Evolutionary conservation across 192 early-diverging fungal species (phyloP).

Genomic region (Kappamyces sp.): DNA sequence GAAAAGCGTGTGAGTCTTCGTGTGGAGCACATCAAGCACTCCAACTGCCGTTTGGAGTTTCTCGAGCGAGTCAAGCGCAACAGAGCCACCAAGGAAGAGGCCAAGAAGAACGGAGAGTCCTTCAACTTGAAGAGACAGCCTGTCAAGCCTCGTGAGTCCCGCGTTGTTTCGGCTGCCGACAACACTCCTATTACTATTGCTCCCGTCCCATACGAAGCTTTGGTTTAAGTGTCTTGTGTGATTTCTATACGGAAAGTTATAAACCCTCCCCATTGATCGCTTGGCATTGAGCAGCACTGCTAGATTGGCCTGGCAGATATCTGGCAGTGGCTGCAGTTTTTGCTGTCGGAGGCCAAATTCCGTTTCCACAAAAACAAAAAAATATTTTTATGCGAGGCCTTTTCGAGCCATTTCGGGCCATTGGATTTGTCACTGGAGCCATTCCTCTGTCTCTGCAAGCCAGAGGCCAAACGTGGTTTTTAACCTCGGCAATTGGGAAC

Average conservation of each 20-base stretch:
- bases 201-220: constrained; percentile 91
- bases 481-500: constrained; percentile 82
- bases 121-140: constrained; percentile 89
- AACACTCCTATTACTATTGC: constrained; percentile 90
- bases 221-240: constrained; percentile 39
- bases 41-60: constrained; percentile 98
- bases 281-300: no score
- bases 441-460: constrained; percentile 73
- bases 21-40: constrained; percentile 99
- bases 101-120: constrained; percentile 69
- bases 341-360: no score
- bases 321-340: no score
- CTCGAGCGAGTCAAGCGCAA: constrained; percentile 95
- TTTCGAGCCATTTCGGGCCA: constrained; percentile 82
- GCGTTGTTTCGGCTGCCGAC: constrained; percentile 78
- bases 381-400: constrained; percentile 22
- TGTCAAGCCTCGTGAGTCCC: constrained; percentile 77
- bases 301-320: no score
- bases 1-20: constrained; percentile 99
- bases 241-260: no score
- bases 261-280: no score
- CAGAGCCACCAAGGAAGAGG: constrained; percentile 73
- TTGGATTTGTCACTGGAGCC: constrained; percentile 84
- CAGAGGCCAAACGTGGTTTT: constrained; percentile 65
- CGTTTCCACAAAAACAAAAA: no score